Evolutionary conservation across 345 rosid species (phyloP), one percentile per base, ranked within the genome.

Genomic region (Pistacia integerrima): DNA sequence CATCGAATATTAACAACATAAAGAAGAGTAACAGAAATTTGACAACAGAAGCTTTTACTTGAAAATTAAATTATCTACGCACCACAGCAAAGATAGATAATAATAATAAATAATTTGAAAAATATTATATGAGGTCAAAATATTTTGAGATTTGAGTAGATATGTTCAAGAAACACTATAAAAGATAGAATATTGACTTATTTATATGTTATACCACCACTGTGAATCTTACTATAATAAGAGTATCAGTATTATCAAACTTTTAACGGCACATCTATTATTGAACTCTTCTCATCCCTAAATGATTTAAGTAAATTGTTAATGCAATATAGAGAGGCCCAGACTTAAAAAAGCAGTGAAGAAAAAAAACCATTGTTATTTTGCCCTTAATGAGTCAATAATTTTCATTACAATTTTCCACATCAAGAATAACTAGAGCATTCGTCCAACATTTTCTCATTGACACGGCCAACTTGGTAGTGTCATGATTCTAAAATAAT

Each of bases 91-190:
- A 59, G 17, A 59, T 16, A 44, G 5, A 46, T 33, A 22, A 58
- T 44, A 12, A 17, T 25, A 60, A 59, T 38, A 44, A 41, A 46
- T 11, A 60, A 4, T 61, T 72, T 61, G 10, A n/a, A 41, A 30
- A 58, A 71, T 71, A 71, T 57, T 69, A 20, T 71, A 41, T 70
- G 54, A 36, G 11, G 11, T 35, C n/a, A 38, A 56, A 55, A 20
- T 56, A 14, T 49, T 49, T 58, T 22, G n/a, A 14, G 17, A 44
- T 25, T 60, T 38, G 38, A 46, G 44, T 72, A 4, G 56, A 49
- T 25, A 58, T 59, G 51, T 56, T 30, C 58, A 20, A 36, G 64
- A 38, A 55, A 55, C 8, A 55, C 12, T 11, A 56, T n/a, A 55
- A 10, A 16, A 5, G 11, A 38, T 10, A 36, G n/a, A 56, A 72